These are phyloP conservation scores for Chalciporus pseudorubinellus DNA, from an alignment of 768 basidiomycete species.

Conservation along the genomic window DNA sequence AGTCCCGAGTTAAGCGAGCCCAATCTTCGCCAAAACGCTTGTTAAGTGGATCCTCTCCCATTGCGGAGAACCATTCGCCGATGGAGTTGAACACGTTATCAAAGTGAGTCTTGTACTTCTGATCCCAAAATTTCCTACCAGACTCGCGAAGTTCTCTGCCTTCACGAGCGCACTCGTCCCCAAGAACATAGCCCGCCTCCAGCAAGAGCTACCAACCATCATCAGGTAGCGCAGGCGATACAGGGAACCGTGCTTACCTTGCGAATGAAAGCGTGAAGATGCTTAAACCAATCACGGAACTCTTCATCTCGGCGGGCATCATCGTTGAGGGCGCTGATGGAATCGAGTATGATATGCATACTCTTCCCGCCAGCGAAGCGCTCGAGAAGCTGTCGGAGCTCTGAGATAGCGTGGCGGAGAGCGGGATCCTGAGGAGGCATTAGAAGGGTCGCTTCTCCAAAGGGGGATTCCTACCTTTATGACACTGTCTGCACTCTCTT, in stretches of 20 bases:
- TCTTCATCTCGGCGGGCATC: slow-evolving; percentile 75
- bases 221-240: not conserved
- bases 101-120: slow-evolving; percentile 72
- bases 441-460: not conserved
- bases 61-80: slow-evolving; percentile 77
- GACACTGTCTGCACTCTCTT: slow-evolving; percentile 23
- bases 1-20: slow-evolving; percentile 74
- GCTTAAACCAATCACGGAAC: slow-evolving; percentile 70
- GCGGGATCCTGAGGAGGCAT: slow-evolving; percentile 44
- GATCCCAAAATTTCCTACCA: slow-evolving; percentile 77
- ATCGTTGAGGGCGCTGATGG: slow-evolving; percentile 67
- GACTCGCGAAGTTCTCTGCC: slow-evolving; percentile 62
- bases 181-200: slow-evolving; percentile 83
- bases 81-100: slow-evolving; percentile 73
- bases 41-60: slow-evolving; percentile 85
- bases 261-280: slow-evolving; percentile 61
- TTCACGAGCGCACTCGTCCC: slow-evolving; percentile 67
- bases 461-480: slow-evolving; percentile 15
- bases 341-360: slow-evolving; percentile 65
- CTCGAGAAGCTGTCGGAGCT: slow-evolving; percentile 82
- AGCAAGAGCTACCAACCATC: slow-evolving; percentile 52
- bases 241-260: slow-evolving; percentile 40
- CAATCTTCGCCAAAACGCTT: slow-evolving; percentile 79
- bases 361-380: slow-evolving; percentile 80
- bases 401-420: slow-evolving; percentile 53